Evolutionary conservation across 192 early-diverging fungal species (phyloP), one percentile per base, ranked within the genome.

Genomic region (Dimargaris xerosporica): DNA sequence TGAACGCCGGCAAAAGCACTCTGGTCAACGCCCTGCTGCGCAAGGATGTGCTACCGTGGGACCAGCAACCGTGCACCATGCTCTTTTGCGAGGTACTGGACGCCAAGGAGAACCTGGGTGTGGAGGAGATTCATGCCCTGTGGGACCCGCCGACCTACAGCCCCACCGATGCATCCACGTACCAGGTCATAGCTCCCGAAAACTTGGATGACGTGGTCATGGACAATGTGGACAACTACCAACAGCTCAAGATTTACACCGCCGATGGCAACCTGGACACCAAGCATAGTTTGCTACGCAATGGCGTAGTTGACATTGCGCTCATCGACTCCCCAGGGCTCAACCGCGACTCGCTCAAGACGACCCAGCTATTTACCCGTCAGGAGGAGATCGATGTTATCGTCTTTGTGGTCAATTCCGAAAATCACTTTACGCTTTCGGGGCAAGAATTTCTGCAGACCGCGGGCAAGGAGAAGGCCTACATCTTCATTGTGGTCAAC

Each of bases 321-420:
- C 75, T 99, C 66, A 97, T 99, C 63, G 96, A 99, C 67, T 99
- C 94, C 11, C 96, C 96, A 19, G 96, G 96, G 23, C 79, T 99
- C 63, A 99, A 99, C 77, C 90, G 91, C 54, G 96, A 99, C 73
- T 91, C 91, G 54, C 82, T 95, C 69, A 97, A 99, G 75, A 99
- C 96, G 13, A 96, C 90, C 13, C 87, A 90, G 48, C 76, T 97
- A 7, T 97, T 99, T 84, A 89, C 94, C 15, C 85, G 92, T 58
- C 96, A 99, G 72, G 91, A 97, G 69, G 93, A 95, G 70, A 99
- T 99, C 70, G 96, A 99, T 71, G 96, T 97, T 21, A 88, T 99
- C 64, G 89, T 99, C 2, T 99, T 99, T 82, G 90, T 99, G 23
- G 96, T 99, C 60, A 92, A 92, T 71, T 93, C 96, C 16, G 96